These are phyloP conservation scores for Daedaleopsis sinensis DNA, from an alignment of 768 basidiomycete species.

Conservation along the genomic window DNA sequence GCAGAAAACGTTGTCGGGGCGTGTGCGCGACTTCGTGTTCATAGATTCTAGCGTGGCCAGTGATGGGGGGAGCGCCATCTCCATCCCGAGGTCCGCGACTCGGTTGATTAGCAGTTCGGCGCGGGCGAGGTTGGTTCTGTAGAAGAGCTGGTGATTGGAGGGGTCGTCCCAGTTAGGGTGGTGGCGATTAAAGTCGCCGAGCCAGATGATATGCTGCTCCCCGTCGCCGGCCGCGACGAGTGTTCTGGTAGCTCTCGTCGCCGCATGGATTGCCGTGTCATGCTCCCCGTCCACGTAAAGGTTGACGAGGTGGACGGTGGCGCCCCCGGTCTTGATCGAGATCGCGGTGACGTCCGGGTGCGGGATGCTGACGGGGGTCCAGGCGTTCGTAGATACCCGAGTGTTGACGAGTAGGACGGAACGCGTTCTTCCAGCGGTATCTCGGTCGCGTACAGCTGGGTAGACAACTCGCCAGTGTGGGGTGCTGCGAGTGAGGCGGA, in stretches of 20 bases:
- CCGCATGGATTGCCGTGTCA: conserved; percentile 19
- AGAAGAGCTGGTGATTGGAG: conserved; percentile 40
- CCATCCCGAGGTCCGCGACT: conserved; percentile 30
- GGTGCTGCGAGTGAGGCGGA: conserved; percentile 19
- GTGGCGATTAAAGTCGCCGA: conserved; percentile 45
- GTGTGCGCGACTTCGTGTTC: conserved; percentile 36
- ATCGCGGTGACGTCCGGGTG: conserved; percentile 35
- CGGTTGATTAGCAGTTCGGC: conserved; percentile 34
- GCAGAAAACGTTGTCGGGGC: conserved; percentile 49
- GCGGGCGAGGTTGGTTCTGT: conserved; percentile 18
- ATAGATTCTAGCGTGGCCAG: conserved; percentile 38
- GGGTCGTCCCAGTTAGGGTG: conserved; percentile 43
- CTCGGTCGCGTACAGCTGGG: conserved; percentile 23
- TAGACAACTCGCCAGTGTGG: conserved; percentile 26
- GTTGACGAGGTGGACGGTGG: conserved; percentile 37
- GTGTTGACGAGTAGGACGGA: conserved; percentile 20
- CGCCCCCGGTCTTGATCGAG: conserved; percentile 19
- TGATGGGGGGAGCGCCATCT: conserved; percentile 37
- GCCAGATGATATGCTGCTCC: conserved; percentile 29
- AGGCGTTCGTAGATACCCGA: conserved; percentile 12
- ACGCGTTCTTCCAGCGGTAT: conserved; percentile 1
- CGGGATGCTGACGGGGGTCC: conserved; percentile 4
- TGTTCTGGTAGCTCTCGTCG: background rate
- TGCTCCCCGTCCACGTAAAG: conserved; percentile 40
- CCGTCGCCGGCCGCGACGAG: background rate